Evolutionary conservation across 805 yeast genomes (phyloP).

Genomic region (Jamesozyma gamospora): DNA sequence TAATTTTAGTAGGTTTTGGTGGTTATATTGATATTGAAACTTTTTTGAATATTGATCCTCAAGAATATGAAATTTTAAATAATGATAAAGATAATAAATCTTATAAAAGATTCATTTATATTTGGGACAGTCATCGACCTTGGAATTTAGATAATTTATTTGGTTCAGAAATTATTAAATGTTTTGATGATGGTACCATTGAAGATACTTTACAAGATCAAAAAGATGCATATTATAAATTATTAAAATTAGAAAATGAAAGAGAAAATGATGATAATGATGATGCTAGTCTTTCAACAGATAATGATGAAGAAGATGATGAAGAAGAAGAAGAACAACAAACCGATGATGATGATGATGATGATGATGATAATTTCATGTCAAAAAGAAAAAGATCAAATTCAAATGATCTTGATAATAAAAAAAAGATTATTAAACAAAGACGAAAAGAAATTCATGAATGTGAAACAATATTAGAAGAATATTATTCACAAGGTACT

Average conservation of each 20-base stretch:
- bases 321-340: constrained; percentile 14
- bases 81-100: constrained; percentile 23
- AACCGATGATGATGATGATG: constrained; percentile 27
- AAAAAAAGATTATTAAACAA: constrained; percentile 28
- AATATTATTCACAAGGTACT: constrained; percentile 78
- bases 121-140: constrained; percentile 89
- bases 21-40: constrained; percentile 79
- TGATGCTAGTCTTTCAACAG: constrained; percentile 21
- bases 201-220: constrained; percentile 49
- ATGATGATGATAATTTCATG: constrained; percentile 13
- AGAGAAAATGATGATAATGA: constrained; percentile 30
- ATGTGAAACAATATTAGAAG: constrained; percentile 50
- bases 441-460: constrained; percentile 35
- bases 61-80: constrained; percentile 36
- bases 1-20: constrained; percentile 84
- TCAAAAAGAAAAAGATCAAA: constrained; percentile 21
- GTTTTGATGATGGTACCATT: constrained; percentile 80
- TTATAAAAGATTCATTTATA: constrained; percentile 54
- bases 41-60: constrained; percentile 54
- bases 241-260: constrained; percentile 36
- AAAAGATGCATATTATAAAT: constrained; percentile 48
- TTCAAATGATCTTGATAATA: constrained; percentile 8
- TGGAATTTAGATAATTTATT: constrained; percentile 92
- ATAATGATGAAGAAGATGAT: constrained; percentile 22
- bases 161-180: constrained; percentile 66